Evolutionary conservation across 2,329 filamentous ascomycete genomes (phyloP).

Genomic region (Fusarium temperatum): DNA sequence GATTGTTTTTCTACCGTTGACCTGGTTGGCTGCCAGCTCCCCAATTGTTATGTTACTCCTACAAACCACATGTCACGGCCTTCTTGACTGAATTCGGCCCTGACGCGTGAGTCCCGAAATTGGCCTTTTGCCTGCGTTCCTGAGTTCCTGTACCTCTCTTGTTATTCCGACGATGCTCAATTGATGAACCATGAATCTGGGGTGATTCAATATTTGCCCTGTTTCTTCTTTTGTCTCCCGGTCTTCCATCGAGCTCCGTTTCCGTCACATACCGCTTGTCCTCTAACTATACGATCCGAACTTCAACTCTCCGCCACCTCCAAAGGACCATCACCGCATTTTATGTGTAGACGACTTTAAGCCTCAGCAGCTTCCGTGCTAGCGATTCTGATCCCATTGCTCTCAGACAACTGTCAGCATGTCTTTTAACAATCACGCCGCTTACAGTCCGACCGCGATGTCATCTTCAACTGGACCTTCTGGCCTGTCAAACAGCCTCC

Average conservation of each 20-base stretch:
- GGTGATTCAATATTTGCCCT: conserved; percentile 25
- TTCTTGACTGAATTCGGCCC: conserved; percentile 35
- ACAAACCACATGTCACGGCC: conserved; percentile 42
- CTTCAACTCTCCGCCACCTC: not conserved
- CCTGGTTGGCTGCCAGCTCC: conserved; percentile 26
- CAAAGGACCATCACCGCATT: conserved; percentile 20
- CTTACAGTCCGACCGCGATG: conserved; percentile 55
- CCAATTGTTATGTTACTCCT: conserved; percentile 20
- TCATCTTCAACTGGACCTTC: conserved; percentile 45
- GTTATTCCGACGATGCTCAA: conserved; percentile 17
- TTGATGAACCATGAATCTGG: conserved; percentile 37
- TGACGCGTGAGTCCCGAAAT: conserved; percentile 40
- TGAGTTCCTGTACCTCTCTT: conserved; percentile 16
- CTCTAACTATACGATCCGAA: conserved; percentile 8
- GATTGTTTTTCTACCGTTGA: conserved; percentile 10
- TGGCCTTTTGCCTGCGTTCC: conserved; percentile 19
- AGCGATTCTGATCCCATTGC: conserved; percentile 4
- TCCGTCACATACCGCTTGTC: conserved; percentile 17
- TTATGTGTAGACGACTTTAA: conserved; percentile 21
- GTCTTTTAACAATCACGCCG: conserved; percentile 56
- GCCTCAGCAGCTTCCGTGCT: not conserved
- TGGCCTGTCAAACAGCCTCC: conserved; percentile 60
- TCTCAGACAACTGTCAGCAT: conserved; percentile 43
- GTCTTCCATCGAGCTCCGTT: not conserved
- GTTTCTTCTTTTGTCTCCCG: conserved; percentile 12